Percentiles rank a stretch among this genome's conserved stretches.
phyloP scores from a whole-genome alignment of 2,329 filamentous ascomycete genomes.

The Blastomyces percursus region DNA sequence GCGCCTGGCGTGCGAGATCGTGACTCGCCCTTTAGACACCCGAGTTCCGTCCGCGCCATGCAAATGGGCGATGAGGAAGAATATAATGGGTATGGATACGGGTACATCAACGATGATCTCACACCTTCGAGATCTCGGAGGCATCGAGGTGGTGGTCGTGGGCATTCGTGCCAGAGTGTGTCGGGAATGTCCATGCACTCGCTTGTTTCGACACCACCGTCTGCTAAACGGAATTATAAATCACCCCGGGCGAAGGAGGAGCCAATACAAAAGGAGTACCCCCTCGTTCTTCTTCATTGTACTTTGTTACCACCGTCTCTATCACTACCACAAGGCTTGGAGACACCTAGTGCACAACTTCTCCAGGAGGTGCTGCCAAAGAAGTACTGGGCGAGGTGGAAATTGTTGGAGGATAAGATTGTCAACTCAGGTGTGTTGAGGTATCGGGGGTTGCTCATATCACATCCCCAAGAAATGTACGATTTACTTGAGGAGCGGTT shows the following conservation, averaged over 20 bases:
- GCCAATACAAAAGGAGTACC: slow-evolving; percentile 34
- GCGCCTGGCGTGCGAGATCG: slow-evolving; percentile 25
- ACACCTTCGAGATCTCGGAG: slow-evolving; percentile 25
- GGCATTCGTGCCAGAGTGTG: slow-evolving; percentile 14
- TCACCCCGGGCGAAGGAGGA: slow-evolving; percentile 6
- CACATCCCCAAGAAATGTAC: slow-evolving; percentile 52
- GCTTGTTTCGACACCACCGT: slow-evolving; percentile 23
- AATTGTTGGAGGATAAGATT: slow-evolving; percentile 45
- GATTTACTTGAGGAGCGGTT: slow-evolving; percentile 52
- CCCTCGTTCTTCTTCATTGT: slow-evolving; percentile 51
- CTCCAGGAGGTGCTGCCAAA: slow-evolving; percentile 42
- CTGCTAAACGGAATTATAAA: slow-evolving; percentile 23
- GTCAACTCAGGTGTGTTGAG: slow-evolving; percentile 43
- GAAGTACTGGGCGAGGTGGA: slow-evolving; percentile 37
- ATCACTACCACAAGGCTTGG: slow-evolving; percentile 33
- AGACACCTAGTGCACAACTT: slow-evolving; percentile 28
- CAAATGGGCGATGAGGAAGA: slow-evolving; percentile 24
- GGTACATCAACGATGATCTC: slow-evolving; percentile 27
- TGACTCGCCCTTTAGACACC: slow-evolving; percentile 33
- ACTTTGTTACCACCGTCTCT: slow-evolving; percentile 44
- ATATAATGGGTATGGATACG: slow-evolving; percentile 21
- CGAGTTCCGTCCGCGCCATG: slow-evolving; percentile 34
- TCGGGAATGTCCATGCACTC: slow-evolving; percentile 26
- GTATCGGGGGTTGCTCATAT: slow-evolving; percentile 49
- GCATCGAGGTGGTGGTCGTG: slow-evolving; percentile 10